phyloP scores from a whole-genome alignment of 352 stramenopile species.

The Globisporangium barbulae region DNA sequence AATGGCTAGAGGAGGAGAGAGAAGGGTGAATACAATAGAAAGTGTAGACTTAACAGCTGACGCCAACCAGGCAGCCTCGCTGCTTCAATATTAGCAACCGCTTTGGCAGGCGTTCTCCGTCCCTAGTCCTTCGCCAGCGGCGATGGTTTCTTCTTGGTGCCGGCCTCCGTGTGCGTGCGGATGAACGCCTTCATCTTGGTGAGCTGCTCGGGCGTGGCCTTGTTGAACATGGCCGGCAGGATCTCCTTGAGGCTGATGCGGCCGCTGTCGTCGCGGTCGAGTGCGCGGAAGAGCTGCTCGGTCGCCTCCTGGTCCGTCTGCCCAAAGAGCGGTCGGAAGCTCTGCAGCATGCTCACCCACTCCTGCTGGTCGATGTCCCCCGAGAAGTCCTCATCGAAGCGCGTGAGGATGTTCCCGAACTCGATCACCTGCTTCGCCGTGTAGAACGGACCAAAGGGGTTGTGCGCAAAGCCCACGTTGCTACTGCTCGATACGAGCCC shows the following conservation, averaged over 20 bases:
- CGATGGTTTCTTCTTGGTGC: background rate
- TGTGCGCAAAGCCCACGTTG: constrained; percentile 12
- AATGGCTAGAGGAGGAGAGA: background rate
- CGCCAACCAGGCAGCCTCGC: background rate
- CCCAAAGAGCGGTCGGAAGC: constrained; percentile 22
- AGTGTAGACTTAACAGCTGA: constrained; percentile 1
- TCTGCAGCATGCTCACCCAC: constrained; percentile 46
- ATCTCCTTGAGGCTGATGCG: constrained; percentile 51
- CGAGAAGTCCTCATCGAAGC: constrained; percentile 53
- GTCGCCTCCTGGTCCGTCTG: constrained; percentile 24
- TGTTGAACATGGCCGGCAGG: constrained; percentile 50
- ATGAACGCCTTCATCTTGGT: constrained; percentile 40
- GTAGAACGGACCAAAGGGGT: constrained; percentile 60
- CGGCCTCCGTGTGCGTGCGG: constrained; percentile 16
- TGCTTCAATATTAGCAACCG: constrained; percentile 1
- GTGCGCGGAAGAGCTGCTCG: constrained; percentile 44
- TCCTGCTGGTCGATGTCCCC: constrained; percentile 54
- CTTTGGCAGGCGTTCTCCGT: background rate
- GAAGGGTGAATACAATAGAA: background rate
- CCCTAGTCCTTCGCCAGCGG: background rate
- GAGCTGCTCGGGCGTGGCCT: constrained; percentile 44
- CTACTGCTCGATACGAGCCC: background rate
- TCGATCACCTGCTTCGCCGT: constrained; percentile 55
- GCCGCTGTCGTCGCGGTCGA: constrained; percentile 48
- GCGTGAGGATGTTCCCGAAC: constrained; percentile 41